Evolutionary conservation across 306 rosid species (phyloP).

Genomic region (Fragaria nilgerrensis): DNA sequence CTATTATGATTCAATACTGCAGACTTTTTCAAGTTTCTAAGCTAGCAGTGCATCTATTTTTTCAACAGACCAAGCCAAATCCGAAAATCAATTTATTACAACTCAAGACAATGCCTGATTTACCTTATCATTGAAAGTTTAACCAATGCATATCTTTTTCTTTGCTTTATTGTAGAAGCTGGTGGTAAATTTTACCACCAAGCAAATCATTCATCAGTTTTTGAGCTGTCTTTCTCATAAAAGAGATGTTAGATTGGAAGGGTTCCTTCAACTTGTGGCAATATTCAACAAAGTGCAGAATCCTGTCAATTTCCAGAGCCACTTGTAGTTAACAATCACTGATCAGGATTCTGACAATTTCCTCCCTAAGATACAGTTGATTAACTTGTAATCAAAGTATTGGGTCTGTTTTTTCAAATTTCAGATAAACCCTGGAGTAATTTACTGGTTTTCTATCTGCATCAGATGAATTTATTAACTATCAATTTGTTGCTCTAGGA

Average conservation of each 20-base stretch:
- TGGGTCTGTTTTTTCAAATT: neutral
- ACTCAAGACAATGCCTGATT: neutral
- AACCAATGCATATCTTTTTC: neutral
- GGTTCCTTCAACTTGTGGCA: conserved; percentile 22
- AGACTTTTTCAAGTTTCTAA: neutral
- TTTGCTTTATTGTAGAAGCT: neutral
- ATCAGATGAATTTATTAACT: neutral
- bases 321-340: conserved; percentile 1
- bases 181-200: neutral
- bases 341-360: neutral
- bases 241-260: conserved; percentile 8
- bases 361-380: conserved; percentile 5
- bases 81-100: neutral
- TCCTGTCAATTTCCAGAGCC: conserved; percentile 11
- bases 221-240: neutral
- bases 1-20: neutral
- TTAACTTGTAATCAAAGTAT: conserved; percentile 38
- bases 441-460: neutral
- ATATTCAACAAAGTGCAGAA: conserved; percentile 16
- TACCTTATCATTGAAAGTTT: neutral
- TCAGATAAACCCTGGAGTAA: neutral
- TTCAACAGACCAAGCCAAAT: neutral
- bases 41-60: neutral
- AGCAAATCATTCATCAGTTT: neutral
- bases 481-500: neutral